Conservation (phyloP, 441 rosid species). For the Rhodomyrtus psidioides region DNA sequence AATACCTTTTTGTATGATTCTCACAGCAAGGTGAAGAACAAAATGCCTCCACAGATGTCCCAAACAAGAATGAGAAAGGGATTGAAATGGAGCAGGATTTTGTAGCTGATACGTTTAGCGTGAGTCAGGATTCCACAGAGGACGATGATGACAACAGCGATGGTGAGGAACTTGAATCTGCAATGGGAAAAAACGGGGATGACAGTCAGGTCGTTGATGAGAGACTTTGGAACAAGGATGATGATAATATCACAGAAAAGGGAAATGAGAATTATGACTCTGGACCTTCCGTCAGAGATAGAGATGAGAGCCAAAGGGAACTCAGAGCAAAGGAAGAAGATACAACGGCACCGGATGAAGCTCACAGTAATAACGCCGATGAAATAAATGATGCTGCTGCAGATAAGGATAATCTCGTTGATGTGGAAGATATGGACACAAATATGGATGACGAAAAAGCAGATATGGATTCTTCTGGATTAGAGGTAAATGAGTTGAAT, state of each 20-base stretch:
- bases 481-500: slow-evolving; percentile 47
- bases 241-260: too few relatives aligned
- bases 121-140: slow-evolving; percentile 79
- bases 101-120: slow-evolving; percentile 59
- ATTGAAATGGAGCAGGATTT: slow-evolving; percentile 93
- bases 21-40: slow-evolving; percentile 64
- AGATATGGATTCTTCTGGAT: slow-evolving; percentile 55
- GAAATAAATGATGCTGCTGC: slow-evolving; percentile 34
- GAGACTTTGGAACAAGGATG: too few relatives aligned
- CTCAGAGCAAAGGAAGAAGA: too few relatives aligned
- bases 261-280: too few relatives aligned
- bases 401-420: slow-evolving; percentile 38
- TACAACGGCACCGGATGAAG: slow-evolving; percentile 37
- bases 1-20: slow-evolving; percentile 11
- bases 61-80: slow-evolving; percentile 68
- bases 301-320: too few relatives aligned
- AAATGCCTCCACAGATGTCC: slow-evolving; percentile 48
- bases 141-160: slow-evolving; percentile 36
- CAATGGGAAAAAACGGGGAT: slow-evolving; percentile 75
- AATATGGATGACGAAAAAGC: slow-evolving; percentile 61
- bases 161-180: slow-evolving; percentile 70
- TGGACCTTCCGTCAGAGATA: too few relatives aligned
- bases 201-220: slow-evolving; percentile 63
- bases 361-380: slow-evolving; percentile 1
- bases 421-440: slow-evolving; percentile 39